A percentile compares a stretch with the other conserved stretches of the same genome.
Conservation (phyloP, 1,139 yeast genomes). For the Geotrichum restrictum region DNA sequence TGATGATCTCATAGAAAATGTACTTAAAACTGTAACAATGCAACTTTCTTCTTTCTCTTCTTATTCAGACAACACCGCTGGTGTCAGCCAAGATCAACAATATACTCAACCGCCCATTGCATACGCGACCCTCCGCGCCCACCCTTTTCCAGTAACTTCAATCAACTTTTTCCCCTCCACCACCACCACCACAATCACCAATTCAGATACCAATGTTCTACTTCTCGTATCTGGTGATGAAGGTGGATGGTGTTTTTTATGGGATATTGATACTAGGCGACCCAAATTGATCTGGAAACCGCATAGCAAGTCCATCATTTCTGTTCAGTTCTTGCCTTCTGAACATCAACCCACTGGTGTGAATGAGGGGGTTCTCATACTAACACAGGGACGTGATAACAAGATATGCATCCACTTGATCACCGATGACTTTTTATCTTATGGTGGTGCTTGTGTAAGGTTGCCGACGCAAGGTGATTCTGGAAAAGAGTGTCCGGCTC, state of each 20-base stretch:
- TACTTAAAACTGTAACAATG: no score
- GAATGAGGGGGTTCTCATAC: conserved; percentile 22
- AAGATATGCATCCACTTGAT: conserved; percentile 31
- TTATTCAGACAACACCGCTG: no score
- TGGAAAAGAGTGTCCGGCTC: conserved; percentile 23
- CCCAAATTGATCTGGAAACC: conserved; percentile 40
- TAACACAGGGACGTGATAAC: conserved; percentile 43
- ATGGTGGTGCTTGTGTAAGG: conserved; percentile 1
- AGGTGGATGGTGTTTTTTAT: conserved; percentile 40
- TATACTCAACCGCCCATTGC: conserved; percentile 9
- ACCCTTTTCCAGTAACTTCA: conserved; percentile 31
- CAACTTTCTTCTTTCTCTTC: no score
- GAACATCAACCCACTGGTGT: not conserved
- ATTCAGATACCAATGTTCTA: no score
- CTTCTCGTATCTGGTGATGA: conserved; percentile 37
- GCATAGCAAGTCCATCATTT: conserved; percentile 35
- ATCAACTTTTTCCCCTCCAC: conserved; percentile 26
- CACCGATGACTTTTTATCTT: conserved; percentile 23
- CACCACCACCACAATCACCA: no score
- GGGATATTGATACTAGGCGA: conserved; percentile 39
- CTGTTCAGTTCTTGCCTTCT: conserved; percentile 24
- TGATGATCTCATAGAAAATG: no score
- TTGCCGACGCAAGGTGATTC: conserved; percentile 25
- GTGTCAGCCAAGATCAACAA: no score
- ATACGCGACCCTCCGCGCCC: conserved; percentile 32